phyloP scores from a whole-genome alignment of 495 filamentous ascomycete species.

The Hypomontagnella monticulosa region DNA sequence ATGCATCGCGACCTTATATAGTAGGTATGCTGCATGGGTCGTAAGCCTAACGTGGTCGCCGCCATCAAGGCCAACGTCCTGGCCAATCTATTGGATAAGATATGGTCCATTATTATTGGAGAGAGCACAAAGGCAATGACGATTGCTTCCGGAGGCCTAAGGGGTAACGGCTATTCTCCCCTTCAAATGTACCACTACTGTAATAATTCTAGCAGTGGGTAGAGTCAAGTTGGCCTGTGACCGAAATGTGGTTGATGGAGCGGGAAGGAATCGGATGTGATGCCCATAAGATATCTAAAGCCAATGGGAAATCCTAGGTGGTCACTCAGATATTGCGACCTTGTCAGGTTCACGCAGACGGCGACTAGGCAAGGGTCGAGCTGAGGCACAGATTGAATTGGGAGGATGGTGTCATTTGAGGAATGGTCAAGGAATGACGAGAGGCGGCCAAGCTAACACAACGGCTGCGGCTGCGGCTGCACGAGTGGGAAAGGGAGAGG shows the following conservation, averaged over 20 bases:
- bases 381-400: constrained; percentile 27
- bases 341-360: neutral
- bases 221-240: constrained; percentile 1
- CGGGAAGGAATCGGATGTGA: neutral
- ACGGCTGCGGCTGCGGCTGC: constrained; percentile 6
- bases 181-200: neutral
- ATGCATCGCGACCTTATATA: constrained; percentile 27
- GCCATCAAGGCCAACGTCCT: constrained; percentile 8
- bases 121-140: neutral
- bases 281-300: neutral
- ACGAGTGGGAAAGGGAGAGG: neutral
- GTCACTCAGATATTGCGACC: constrained; percentile 9
- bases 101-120: neutral
- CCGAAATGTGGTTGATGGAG: neutral
- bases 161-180: neutral
- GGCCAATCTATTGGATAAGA: constrained; percentile 4
- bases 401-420: constrained; percentile 25
- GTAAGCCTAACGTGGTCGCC: constrained; percentile 29
- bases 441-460: constrained; percentile 18
- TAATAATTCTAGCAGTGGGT: constrained; percentile 2
- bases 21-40: constrained; percentile 28
- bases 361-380: neutral
- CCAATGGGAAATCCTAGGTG: neutral
- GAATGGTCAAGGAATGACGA: constrained; percentile 9
- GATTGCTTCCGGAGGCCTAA: constrained; percentile 3